Conservation (phyloP, 2,329 filamentous ascomycete genomes). For the Colletotrichum australisinense region DNA sequence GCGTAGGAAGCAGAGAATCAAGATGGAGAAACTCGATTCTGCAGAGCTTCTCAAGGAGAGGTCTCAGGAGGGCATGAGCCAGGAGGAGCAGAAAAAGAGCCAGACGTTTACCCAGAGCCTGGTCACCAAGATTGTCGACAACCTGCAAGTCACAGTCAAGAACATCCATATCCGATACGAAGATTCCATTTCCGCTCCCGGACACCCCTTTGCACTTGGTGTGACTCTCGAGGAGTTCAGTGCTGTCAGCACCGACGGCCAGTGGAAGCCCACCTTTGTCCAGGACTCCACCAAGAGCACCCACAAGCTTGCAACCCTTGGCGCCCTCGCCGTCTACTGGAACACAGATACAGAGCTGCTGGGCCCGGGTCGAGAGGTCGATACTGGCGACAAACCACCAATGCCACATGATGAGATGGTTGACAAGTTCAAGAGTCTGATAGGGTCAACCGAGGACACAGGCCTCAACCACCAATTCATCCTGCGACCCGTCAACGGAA, state of each 20-base stretch:
- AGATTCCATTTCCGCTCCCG: constrained; percentile 93
- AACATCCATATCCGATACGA: constrained; percentile 99
- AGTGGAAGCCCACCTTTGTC: constrained; percentile 97
- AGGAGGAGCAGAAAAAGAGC: constrained; percentile 96
- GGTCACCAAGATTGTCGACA: constrained; percentile 97
- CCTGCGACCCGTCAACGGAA: constrained; percentile 92
- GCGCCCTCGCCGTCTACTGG: constrained; percentile 95
- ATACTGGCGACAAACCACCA: constrained; percentile 67
- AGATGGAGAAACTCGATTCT: constrained; percentile 98
- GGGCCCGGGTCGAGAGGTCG: constrained; percentile 81
- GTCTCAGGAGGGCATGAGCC: constrained; percentile 91
- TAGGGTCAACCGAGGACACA: constrained; percentile 75
- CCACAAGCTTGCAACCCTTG: constrained; percentile 93
- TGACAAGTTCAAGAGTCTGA: constrained; percentile 80
- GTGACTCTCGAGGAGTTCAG: constrained; percentile 96
- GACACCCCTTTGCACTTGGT: constrained; percentile 93
- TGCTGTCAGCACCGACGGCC: constrained; percentile 92
- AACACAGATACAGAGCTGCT: constrained; percentile 92
- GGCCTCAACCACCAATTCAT: constrained; percentile 85
- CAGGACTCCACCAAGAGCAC: constrained; percentile 85
- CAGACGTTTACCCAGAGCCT: constrained; percentile 97
- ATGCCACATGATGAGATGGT: constrained; percentile 83
- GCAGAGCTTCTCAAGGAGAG: constrained; percentile 94
- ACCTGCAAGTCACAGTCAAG: constrained; percentile 96
- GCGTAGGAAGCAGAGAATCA: constrained; percentile 85